Base-by-base conservation (phyloP, 2,329 filamentous ascomycete genomes). In the Zopfia rhizophila region DNA sequence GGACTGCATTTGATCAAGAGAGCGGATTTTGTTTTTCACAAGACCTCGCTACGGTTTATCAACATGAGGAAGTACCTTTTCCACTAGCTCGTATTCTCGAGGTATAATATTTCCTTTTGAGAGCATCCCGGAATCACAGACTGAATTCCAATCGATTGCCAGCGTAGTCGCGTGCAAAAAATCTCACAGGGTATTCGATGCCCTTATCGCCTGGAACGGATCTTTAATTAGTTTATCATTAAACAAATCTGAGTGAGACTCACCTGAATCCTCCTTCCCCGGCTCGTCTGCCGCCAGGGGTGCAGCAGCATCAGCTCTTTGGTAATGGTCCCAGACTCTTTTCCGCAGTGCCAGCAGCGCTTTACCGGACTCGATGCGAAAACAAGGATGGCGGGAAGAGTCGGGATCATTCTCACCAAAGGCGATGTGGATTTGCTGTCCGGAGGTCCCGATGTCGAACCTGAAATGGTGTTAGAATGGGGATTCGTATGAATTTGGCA, bases 171-270 rank as follows among this genome's bases (percentile, higher is more conserved):
- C 72, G 75, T 1, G 82, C 83, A 63, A 87, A 87, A 64, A 87
- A 87, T 11, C 84, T 73, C 24, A 69, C 73, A 0, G 84, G 83
- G 56, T 84, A 86, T 62, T 86, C 84, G 1, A 78, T 77, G 0
- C 82, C 82, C 57, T 82, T 72, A 0, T 73, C 67, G 10, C 57
- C 57, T n/a, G n/a, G n/a, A n/a, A n/a, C n/a, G n/a, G n/a, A n/a
- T n/a, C n/a, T n/a, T n/a, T n/a, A n/a, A n/a, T n/a, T n/a, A n/a
- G n/a, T n/a, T n/a, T n/a, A n/a, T n/a, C n/a, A n/a, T n/a, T n/a
- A n/a, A n/a, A n/a, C n/a, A n/a, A n/a, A n/a, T n/a, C n/a, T n/a
- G n/a, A n/a, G n/a, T n/a, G n/a, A n/a, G n/a, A 37, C 59, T 62
- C n/a, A 3, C 82, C 78, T 79, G 18, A 59, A 54, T 73, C 68